Base-by-base conservation (phyloP, 352 stramenopile species). In the Phytopythium mirpurense region DNA sequence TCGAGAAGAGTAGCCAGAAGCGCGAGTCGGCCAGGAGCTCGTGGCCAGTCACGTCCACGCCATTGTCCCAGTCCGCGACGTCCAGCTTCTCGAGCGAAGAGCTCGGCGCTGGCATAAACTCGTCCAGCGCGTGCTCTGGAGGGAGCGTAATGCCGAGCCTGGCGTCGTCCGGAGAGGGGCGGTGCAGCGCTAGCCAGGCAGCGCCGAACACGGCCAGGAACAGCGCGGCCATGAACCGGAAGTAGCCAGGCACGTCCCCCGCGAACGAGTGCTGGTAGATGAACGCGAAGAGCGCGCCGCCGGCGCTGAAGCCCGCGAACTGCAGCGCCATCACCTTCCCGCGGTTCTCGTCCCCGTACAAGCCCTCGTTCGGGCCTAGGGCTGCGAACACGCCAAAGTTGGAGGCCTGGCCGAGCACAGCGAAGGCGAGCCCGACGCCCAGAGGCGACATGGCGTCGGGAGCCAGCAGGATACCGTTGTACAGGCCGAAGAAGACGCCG, bases 331-430 rank as follows among this genome's bases (percentile, higher is more conserved):
- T 88, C 42, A 92, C 62, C 59, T 86, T 88, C 32, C 82, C 82
- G 11, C 82, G 79, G 34, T 90, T 67, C 16, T 60, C 55, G 24
- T 83, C 56, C 3, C 82, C 78, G 51, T 84, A 92, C 10, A 92
- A 58, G 8, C 81, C 77, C 63, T 90, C 82, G 24, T 88, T 92
- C 16, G 78, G 72, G 0, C 74, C 82, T n/a, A 92, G 51, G 7
- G 76, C 74, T 4, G 82, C 73, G 36, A 92, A 84, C 0, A 88
- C 77, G 21, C 72, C 79, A 50, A 92, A 88, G 51, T 84, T 86
- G 38, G 67, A 74, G 10, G 75, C 69, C 51, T 88, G 75, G 0
- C 82, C 82, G 19, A 90, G 65, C 14, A 75, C 46, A 1, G 65
- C 69, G 51, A 92, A 90, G 26, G 64, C 75, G 34, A 78, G 35